A percentile compares a stretch with the other conserved stretches of the same genome.
phyloP scores from a whole-genome alignment of 306 rosid species.

The Prunus padus region DNA sequence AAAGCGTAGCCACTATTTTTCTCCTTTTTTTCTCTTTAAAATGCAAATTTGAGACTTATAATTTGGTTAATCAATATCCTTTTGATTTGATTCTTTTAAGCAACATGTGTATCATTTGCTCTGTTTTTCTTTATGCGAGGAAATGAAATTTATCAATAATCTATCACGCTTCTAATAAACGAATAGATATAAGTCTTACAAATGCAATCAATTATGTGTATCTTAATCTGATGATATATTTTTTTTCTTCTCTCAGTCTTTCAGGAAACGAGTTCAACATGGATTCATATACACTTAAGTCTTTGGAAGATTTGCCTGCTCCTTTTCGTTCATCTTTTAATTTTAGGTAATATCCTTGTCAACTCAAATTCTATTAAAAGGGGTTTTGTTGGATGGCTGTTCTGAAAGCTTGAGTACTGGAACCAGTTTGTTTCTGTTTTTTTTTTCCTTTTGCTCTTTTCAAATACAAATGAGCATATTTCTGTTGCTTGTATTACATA shows the following conservation, averaged over 20 bases:
- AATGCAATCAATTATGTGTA: neutral
- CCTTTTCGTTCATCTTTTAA: constrained; percentile 68
- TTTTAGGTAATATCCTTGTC: constrained; percentile 62
- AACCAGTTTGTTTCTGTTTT: neutral
- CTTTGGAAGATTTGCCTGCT: constrained; percentile 73
- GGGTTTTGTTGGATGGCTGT: constrained; percentile 15
- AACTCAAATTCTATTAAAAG: constrained; percentile 11
- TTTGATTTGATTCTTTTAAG: neutral
- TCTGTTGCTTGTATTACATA: neutral
- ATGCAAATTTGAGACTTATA: neutral
- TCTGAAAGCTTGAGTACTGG: neutral
- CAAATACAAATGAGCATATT: neutral
- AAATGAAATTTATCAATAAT: neutral
- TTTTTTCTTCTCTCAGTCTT: constrained; percentile 22
- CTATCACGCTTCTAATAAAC: neutral
- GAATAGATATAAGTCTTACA: neutral
- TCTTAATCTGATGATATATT: neutral
- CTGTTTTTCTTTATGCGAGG: neutral
- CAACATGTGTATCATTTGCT: neutral
- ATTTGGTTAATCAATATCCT: neutral
- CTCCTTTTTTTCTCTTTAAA: neutral
- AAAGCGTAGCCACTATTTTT: too few species aligned
- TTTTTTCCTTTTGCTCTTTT: too few species aligned
- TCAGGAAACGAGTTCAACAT: constrained; percentile 31
- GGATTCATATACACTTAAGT: constrained; percentile 83